phyloP scores from a whole-genome alignment of 306 rosid genomes.

The Notholithocarpus densiflorus region DNA sequence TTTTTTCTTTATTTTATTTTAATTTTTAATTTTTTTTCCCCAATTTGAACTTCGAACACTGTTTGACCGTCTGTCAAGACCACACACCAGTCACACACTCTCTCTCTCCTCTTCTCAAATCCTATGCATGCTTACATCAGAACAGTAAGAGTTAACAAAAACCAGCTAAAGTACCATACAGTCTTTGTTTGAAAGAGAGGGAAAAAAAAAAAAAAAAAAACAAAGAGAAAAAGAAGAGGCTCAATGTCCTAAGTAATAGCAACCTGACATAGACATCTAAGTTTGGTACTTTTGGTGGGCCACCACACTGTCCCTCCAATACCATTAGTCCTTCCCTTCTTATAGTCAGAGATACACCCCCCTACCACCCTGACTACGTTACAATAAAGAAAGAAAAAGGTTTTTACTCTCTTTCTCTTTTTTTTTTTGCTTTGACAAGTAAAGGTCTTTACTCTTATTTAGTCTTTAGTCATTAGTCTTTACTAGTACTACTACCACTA shows the following conservation, averaged over 20 bases:
- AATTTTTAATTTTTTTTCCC: background rate
- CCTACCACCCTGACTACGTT: background rate
- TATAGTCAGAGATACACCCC: constrained; percentile 27
- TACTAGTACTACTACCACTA: background rate
- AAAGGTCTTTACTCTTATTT: too few species aligned
- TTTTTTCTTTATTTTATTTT: background rate
- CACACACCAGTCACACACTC: background rate
- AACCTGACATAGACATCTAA: constrained; percentile 25
- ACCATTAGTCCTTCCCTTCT: constrained; percentile 8
- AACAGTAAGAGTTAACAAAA: too few species aligned
- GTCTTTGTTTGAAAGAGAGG: constrained; percentile 4
- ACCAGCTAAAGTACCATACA: too few species aligned
- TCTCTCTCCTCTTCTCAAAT: background rate
- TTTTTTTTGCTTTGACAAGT: too few species aligned
- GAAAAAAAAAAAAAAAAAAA: too few species aligned
- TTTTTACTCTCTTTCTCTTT: background rate
- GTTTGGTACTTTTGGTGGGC: constrained; percentile 41
- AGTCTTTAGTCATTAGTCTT: too few species aligned
- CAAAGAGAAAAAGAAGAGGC: background rate
- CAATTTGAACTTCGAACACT: background rate
- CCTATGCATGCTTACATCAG: too few species aligned
- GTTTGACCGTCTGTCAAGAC: constrained; percentile 4
- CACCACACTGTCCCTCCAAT: constrained; percentile 27
- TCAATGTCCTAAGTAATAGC: constrained; percentile 16
- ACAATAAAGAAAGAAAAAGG: constrained; percentile 10